These are phyloP conservation scores for Roridomyces roridus DNA, from an alignment of 768 basidiomycete genomes.

Conservation along the genomic window DNA sequence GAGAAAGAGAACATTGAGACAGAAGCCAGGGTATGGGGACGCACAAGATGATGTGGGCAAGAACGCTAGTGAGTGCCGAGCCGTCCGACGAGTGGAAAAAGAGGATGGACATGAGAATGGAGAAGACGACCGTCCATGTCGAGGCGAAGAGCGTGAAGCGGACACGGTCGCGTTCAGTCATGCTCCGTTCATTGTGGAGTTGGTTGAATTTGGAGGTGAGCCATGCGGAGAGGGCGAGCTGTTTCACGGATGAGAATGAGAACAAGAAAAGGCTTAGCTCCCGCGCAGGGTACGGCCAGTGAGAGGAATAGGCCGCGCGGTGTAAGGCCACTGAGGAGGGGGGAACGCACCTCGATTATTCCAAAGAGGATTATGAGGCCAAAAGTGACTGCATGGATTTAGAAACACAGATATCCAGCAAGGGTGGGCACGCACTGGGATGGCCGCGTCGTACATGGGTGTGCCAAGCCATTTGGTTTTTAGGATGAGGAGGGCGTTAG, in stretches of 20 bases:
- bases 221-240: slow-evolving; percentile 81
- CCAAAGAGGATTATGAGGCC: slow-evolving; percentile 62
- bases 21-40: slow-evolving; percentile 33
- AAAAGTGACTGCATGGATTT: slow-evolving; percentile 51
- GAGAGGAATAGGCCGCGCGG: background rate
- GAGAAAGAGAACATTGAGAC: background rate
- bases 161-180: slow-evolving; percentile 63
- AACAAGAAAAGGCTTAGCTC: no score
- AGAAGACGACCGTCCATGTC: slow-evolving; percentile 71
- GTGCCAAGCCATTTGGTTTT: slow-evolving; percentile 35
- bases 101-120: slow-evolving; percentile 54
- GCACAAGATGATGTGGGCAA: slow-evolving; percentile 68
- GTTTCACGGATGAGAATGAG: no score
- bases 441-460: slow-evolving; percentile 58
- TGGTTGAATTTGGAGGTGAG: slow-evolving; percentile 66
- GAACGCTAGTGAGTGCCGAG: slow-evolving; percentile 62
- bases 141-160: slow-evolving; percentile 74
- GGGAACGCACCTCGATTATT: slow-evolving; percentile 62
- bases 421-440: slow-evolving; percentile 48
- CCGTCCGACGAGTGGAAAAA: slow-evolving; percentile 60
- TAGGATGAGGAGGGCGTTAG: no score
- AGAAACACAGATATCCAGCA: slow-evolving; percentile 7
- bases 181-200: slow-evolving; percentile 58
- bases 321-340: no score
- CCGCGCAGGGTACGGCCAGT: no score